Percentiles rank a stretch among this genome's conserved stretches.
Evolutionary conservation across 805 yeast species (phyloP).

Genomic region (Lipomyces orientalis): DNA sequence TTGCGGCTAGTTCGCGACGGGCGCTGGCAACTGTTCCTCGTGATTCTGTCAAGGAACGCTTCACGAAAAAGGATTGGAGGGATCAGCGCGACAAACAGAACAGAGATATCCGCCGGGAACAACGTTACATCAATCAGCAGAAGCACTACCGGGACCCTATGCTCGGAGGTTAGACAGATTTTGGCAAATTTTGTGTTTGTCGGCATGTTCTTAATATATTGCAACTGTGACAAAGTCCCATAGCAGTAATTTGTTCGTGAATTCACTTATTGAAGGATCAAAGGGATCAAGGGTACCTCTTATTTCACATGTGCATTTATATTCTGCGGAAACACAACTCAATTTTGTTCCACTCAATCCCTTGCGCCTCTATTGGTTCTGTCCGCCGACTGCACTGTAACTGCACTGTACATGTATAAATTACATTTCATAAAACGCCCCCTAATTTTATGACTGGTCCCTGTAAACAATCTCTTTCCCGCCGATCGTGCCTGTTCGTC

Average conservation of each 20-base stretch:
- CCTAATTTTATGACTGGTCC: constrained; percentile 26
- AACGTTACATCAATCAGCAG: constrained; percentile 79
- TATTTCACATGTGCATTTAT: background rate
- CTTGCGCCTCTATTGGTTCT: background rate
- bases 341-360: background rate
- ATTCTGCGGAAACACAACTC: background rate
- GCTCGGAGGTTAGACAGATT: constrained; percentile 44
- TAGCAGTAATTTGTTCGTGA: background rate
- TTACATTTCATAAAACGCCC: background rate
- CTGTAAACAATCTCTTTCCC: constrained; percentile 37
- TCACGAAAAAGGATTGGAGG: constrained; percentile 66
- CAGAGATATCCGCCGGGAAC: constrained; percentile 55
- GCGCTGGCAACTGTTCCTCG: constrained; percentile 33
- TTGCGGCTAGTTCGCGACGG: constrained; percentile 55
- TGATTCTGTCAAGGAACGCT: constrained; percentile 48
- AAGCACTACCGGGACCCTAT: constrained; percentile 81
- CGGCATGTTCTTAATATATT: background rate
- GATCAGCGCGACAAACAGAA: constrained; percentile 56
- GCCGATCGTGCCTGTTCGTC: constrained; percentile 41
- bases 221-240: background rate
- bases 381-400: background rate
- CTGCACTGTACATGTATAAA: background rate
- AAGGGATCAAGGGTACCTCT: background rate
- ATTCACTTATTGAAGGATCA: background rate
- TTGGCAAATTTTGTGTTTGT: background rate